Evolutionary conservation across 2,329 filamentous ascomycete species (phyloP).

Genomic region (Sordariomycetes sp.): DNA sequence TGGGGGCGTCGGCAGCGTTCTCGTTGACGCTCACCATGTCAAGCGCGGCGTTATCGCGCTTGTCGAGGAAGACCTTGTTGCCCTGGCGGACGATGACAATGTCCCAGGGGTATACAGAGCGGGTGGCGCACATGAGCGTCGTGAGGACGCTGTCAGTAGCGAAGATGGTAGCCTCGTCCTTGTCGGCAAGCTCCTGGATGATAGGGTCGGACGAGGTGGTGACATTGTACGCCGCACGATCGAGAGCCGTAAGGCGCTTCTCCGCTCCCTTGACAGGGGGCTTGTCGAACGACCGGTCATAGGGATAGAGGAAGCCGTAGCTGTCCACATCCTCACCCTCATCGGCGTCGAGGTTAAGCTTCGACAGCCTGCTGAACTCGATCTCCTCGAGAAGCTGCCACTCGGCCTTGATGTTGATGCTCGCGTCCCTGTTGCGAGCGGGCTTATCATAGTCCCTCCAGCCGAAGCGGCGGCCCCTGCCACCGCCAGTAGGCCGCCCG

Average conservation of each 20-base stretch:
- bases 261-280: conserved; percentile 79
- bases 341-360: conserved; percentile 90
- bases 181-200: conserved; percentile 93
- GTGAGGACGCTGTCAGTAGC: conserved; percentile 95
- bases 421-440: conserved; percentile 87
- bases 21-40: conserved; percentile 99
- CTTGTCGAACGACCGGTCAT: conserved; percentile 94
- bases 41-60: conserved; percentile 87
- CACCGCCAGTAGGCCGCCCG: conserved; percentile 57
- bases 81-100: conserved; percentile 87
- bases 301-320: conserved; percentile 98
- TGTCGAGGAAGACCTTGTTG: conserved; percentile 98
- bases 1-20: conserved; percentile 88
- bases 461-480: conserved; percentile 76
- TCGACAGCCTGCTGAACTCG: conserved; percentile 88
- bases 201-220: conserved; percentile 93
- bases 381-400: conserved; percentile 97
- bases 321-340: conserved; percentile 91
- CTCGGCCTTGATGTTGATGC: conserved; percentile 90
- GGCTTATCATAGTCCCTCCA: conserved; percentile 99
- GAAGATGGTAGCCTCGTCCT: conserved; percentile 92
- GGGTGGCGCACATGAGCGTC: conserved; percentile 97
- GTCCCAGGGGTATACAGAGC: conserved; percentile 97
- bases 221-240: conserved; percentile 96
- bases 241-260: conserved; percentile 77